Evolutionary conservation across 495 filamentous ascomycete species (phyloP), one percentile per base, ranked within the genome.

Genomic region (Penicillium pulvis): DNA sequence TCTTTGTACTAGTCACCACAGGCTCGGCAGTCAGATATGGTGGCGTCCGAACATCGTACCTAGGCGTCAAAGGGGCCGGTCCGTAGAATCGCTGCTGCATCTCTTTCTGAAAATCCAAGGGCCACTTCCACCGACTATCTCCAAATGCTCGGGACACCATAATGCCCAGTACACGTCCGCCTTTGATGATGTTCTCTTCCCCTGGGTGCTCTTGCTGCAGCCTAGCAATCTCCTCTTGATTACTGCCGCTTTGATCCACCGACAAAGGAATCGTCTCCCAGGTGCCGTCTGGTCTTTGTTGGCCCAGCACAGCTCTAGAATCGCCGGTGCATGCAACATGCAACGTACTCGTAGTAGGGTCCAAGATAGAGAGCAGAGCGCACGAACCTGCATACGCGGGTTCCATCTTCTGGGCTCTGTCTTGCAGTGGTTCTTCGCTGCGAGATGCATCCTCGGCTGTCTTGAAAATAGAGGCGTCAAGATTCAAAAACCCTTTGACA

Each of bases 21-120:
- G 87, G 87, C 68, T 85, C 78, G 3, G 87, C 87, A 1, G 83
- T 88, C 35, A 88, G 65, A 69, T 89, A 90, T 1, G 86, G 87
- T 28, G 86, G 86, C 0, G 84, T 83, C 42, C 62, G 70, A 33
- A 77, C 62, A 7, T 67, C 49, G 30, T 71, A 71, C 33, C 53
- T 53, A n/a, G 77, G 71, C 19, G 67, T 72, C 19, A 77, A 66
- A 1, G 75, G 76, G 16, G 70, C 42, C 4, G 74, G 74, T 6
- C 78, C 81, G 60, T 75, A 78, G 63, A 83, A 87, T n/a, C 72
- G 60, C 3, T 65, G 28, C 16, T 76, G 58, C 31, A 81, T 65
- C 3, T 73, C 63, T 30, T 70, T 46, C 51, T 83, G 77, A 16
- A 85, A 62, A 6, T 76, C 68, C 9, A 77, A 19, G 4, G 82